Conservation (phyloP, 2,329 filamentous ascomycete species). For the Trichoderma guizhouense region DNA sequence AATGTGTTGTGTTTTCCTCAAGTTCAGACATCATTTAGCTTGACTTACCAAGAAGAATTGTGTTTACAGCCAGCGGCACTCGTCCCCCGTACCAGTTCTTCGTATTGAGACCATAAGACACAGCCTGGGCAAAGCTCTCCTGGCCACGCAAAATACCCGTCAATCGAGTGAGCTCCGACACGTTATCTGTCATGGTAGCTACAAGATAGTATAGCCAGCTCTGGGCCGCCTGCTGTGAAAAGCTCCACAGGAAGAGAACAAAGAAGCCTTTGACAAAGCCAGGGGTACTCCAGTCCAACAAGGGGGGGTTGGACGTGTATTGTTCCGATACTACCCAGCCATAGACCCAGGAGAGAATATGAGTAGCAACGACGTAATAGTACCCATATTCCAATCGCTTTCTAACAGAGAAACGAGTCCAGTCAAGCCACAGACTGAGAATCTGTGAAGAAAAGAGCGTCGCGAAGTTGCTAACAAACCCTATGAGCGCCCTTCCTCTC, state of each 20-base stretch:
- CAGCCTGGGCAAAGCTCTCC: constrained; percentile 40
- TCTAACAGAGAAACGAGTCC: constrained; percentile 35
- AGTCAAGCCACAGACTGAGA: constrained; percentile 45
- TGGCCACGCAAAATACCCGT: constrained; percentile 40
- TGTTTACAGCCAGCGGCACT: constrained; percentile 39
- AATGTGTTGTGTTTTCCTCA: not conserved
- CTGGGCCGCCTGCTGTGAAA: constrained; percentile 50
- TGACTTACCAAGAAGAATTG: constrained; percentile 36
- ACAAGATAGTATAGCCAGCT: constrained; percentile 57
- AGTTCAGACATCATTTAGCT: not conserved
- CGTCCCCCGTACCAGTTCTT: constrained; percentile 37
- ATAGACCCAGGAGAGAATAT: constrained; percentile 49
- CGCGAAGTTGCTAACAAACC: constrained; percentile 37
- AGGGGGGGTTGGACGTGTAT: constrained; percentile 41
- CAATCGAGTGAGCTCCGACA: constrained; percentile 46
- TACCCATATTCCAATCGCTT: constrained; percentile 42
- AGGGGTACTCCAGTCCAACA: constrained; percentile 39
- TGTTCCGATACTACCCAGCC: constrained; percentile 52
- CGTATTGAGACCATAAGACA: constrained; percentile 40
- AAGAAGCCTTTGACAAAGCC: constrained; percentile 48
- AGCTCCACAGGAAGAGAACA: constrained; percentile 47
- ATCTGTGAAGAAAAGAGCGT: constrained; percentile 42
- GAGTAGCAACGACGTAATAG: constrained; percentile 43
- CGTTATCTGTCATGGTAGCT: constrained; percentile 53
- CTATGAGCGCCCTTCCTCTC: constrained; percentile 45